These are phyloP conservation scores for Sideroxylon spinosum DNA, from an alignment of 179 eudicot genomes.

Conservation along the genomic window DNA sequence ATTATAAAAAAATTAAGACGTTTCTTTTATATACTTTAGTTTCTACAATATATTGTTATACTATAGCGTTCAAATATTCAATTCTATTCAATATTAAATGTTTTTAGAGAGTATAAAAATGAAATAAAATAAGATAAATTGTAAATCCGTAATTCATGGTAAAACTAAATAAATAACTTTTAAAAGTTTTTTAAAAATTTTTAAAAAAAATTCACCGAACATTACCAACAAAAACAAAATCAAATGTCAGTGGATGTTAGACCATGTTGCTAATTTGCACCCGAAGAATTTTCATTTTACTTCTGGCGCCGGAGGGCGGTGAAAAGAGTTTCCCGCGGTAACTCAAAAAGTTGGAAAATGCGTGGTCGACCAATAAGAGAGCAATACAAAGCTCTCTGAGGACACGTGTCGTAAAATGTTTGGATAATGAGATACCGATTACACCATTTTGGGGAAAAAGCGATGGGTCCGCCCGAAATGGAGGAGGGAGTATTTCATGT, in stretches of 20 bases:
- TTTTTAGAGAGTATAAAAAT: no score
- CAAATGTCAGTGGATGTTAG: neutral
- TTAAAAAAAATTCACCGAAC: no score
- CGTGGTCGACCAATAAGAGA: neutral
- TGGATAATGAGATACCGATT: neutral
- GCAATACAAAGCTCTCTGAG: neutral
- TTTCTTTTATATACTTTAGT: no score
- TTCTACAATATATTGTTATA: no score
- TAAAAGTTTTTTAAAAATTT: no score
- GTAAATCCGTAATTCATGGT: no score
- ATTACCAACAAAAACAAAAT: neutral
- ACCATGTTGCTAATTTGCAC: neutral
- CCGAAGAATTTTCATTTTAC: neutral
- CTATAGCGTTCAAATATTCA: no score
- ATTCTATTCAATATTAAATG: no score
- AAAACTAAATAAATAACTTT: no score
- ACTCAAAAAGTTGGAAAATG: neutral
- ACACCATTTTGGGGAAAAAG: neutral
- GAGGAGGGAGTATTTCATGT: neutral
- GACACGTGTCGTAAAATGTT: neutral
- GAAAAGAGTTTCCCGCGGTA: conserved; percentile 7
- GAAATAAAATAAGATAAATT: no score
- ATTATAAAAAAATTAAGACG: no score
- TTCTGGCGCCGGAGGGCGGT: no score
- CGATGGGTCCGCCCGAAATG: neutral